Evolutionary conservation across 1,284 basidiomycete genomes (phyloP).

Genomic region (Phlebopus sp.): DNA sequence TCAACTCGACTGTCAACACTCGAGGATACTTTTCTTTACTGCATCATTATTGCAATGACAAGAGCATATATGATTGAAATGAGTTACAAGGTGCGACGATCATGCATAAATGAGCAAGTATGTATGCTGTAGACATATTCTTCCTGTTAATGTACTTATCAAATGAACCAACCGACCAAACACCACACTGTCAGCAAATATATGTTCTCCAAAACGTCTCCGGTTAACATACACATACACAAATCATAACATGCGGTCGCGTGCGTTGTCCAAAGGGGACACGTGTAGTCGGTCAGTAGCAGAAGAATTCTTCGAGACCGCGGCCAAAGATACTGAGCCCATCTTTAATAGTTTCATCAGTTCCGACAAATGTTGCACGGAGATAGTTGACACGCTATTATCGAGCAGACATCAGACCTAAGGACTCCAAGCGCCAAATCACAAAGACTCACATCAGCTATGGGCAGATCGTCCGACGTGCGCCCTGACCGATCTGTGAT

Average conservation of each 20-base stretch:
- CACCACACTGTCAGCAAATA: background rate
- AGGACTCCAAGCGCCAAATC: background rate
- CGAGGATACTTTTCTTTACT: too few relatives aligned
- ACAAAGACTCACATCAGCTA: conserved; percentile 24
- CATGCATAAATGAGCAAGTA: background rate
- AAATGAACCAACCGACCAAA: too few relatives aligned
- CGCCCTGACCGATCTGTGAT: conserved; percentile 26
- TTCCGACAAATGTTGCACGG: conserved; percentile 31
- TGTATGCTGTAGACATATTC: background rate
- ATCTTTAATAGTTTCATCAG: conserved; percentile 30
- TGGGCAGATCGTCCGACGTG: conserved; percentile 15
- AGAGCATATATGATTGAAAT: background rate
- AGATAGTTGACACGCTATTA: conserved; percentile 31
- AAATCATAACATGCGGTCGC: background rate
- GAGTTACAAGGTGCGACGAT: background rate
- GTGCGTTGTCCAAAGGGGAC: background rate
- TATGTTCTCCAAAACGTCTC: background rate
- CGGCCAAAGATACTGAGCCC: conserved; percentile 28
- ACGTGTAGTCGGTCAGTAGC: conserved; percentile 6
- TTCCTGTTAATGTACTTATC: background rate
- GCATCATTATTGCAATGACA: too few relatives aligned
- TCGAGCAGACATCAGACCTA: conserved; percentile 1
- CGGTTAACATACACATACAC: background rate
- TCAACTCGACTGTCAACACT: too few relatives aligned
- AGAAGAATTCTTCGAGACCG: conserved; percentile 28